Base-by-base conservation (phyloP, 129 eudicot genomes). In the Pittosporum tobira region DNA sequence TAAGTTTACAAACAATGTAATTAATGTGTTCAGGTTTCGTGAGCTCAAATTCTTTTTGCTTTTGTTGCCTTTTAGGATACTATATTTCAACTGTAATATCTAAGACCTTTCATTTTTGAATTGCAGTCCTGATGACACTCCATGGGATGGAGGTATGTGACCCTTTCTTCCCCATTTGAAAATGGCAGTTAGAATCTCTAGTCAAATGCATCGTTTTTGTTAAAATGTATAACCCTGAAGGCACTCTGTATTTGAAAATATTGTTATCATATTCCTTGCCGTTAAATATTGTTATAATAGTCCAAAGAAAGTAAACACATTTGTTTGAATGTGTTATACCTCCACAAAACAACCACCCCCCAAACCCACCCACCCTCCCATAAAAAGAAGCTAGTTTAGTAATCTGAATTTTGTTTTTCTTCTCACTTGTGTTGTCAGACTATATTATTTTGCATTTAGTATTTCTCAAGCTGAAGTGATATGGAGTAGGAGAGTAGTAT, bases 131-230 rank as follows among this genome's bases (percentile, higher is more conserved):
- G n/a, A n/a, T n/a, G n/a, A n/a, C n/a, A n/a, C n/a, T 63, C 78
- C 78, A 37, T 77, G 83, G 83, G 78, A 72, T 19, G 83, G 78
- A 72, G 78, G 78, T 72, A 72, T n/a, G n/a, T n/a, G n/a, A n/a
- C n/a, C n/a, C n/a, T n/a, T n/a, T n/a, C n/a, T n/a, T n/a, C n/a
- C n/a, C n/a, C 4, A 5, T 28, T 55, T 29, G 4, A 5, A 55
- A 34, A 5, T 36, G 63, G 30, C 63, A 21, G 48, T 57, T 57
- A 2, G 11, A 43, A 36, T 23, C n/a, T 22, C 22, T n/a, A 12
- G 11, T 20, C 3, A 25, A 11, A 19, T 27, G 23, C 16, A 6
- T 30, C 4, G 10, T 18, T 31, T 48, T 18, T 25, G 45, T 42
- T 45, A 12, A 7, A 30, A 13, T 27, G 3, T 8, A 34, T 24